Conservation (phyloP, 176 grass and related monocot genomes). For the Musa itinerans region DNA sequence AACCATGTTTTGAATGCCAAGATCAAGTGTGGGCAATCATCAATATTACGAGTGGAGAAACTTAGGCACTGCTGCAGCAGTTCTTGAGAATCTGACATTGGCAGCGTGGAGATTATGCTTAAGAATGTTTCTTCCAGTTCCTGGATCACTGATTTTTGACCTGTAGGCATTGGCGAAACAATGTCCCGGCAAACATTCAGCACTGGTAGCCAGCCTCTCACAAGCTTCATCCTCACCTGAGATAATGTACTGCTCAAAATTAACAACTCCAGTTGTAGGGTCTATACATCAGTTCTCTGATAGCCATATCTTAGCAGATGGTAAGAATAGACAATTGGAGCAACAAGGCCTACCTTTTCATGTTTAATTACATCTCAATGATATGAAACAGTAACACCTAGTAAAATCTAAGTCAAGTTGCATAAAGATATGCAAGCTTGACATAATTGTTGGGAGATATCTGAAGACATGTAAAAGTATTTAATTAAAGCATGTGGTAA, state of each 20-base stretch:
- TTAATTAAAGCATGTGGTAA: too few relatives aligned
- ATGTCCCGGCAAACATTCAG: conserved; percentile 71
- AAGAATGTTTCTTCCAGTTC: conserved; percentile 78
- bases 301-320: background rate
- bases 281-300: too few relatives aligned
- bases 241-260: background rate
- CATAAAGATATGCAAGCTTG: too few relatives aligned
- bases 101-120: conserved; percentile 69
- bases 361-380: background rate
- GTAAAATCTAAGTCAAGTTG: too few relatives aligned
- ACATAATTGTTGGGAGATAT: too few relatives aligned
- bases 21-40: conserved; percentile 30
- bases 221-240: conserved; percentile 71
- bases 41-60: conserved; percentile 58
- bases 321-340: background rate
- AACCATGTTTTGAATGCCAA: conserved; percentile 41
- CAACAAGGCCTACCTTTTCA: background rate
- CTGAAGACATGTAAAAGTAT: too few relatives aligned
- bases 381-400: too few relatives aligned
- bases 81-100: conserved; percentile 51
- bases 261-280: background rate
- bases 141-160: conserved; percentile 52
- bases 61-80: conserved; percentile 60
- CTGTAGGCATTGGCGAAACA: conserved; percentile 33
- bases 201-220: conserved; percentile 81